phyloP scores from a whole-genome alignment of 225 moss, liverwort and hornwort genomes.

The Asterella californica region DNA sequence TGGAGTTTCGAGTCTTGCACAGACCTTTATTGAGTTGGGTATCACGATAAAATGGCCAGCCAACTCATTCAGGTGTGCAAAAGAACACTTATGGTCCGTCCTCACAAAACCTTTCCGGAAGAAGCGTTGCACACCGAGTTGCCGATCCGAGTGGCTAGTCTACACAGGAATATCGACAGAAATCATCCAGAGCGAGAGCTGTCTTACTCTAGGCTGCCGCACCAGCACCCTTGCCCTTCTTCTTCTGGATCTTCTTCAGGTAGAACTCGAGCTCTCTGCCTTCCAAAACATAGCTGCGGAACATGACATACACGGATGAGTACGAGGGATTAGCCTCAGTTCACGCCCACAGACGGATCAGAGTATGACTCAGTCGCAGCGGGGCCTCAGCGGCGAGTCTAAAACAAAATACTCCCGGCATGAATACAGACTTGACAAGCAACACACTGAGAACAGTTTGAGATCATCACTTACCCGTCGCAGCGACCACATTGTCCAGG shows the following conservation, averaged over 20 bases:
- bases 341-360: no score
- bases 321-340: not conserved
- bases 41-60: slow-evolving; percentile 2
- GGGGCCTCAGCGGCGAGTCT: no score
- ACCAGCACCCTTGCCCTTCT: slow-evolving; percentile 81
- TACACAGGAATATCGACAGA: not conserved
- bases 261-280: slow-evolving; percentile 93
- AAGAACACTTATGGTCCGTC: not conserved
- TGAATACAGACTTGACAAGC: no score
- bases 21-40: slow-evolving; percentile 19
- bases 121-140: not conserved
- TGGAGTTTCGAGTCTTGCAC: slow-evolving; percentile 5
- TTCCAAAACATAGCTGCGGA: slow-evolving; percentile 71
- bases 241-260: slow-evolving; percentile 86
- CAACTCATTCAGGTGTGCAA: slow-evolving; percentile 22
- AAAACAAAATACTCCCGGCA: no score
- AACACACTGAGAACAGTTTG: not conserved
- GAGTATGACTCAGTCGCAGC: no score
- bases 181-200: not conserved
- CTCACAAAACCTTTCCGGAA: slow-evolving; percentile 17
- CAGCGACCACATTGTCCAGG: slow-evolving; percentile 90
- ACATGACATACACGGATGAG: not conserved
- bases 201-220: slow-evolving; percentile 17
- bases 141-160: slow-evolving; percentile 3
- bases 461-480: slow-evolving; percentile 49